These are phyloP conservation scores for Voacanga thouarsii DNA, from an alignment of 257 asterid genomes.

Conservation along the genomic window DNA sequence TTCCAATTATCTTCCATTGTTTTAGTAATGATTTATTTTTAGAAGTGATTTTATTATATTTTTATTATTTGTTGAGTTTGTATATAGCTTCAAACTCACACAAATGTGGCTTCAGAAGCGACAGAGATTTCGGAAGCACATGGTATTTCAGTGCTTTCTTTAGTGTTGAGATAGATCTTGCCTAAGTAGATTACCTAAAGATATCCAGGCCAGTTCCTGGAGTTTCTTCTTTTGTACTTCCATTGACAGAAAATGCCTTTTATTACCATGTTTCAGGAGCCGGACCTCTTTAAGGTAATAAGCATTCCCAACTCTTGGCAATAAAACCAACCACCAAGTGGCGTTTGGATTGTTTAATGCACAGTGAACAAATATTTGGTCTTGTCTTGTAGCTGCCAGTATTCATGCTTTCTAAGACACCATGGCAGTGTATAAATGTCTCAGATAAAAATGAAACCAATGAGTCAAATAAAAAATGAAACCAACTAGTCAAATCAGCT, in stretches of 20 bases:
- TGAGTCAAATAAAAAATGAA: neutral
- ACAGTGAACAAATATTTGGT: neutral
- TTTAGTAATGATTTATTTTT: too few species aligned
- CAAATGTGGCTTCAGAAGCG: too few species aligned
- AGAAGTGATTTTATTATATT: too few species aligned
- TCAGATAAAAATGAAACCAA: neutral
- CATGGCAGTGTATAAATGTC: neutral
- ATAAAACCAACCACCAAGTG: neutral
- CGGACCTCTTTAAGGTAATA: neutral
- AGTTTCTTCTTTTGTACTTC: neutral
- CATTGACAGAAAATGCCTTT: neutral
- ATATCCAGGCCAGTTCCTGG: neutral
- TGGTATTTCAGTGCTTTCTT: neutral
- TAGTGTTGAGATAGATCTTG: neutral
- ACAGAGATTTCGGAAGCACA: too few species aligned
- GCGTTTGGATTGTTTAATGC: neutral
- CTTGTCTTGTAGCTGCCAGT: neutral
- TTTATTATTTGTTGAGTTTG: too few species aligned
- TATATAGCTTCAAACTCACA: too few species aligned
- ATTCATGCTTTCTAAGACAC: neutral
- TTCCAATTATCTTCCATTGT: too few species aligned
- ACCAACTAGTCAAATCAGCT: neutral
- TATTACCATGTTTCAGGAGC: neutral
- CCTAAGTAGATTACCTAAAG: neutral
- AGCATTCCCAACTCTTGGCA: neutral